Evolutionary conservation across 1,139 yeast species (phyloP), one percentile per base, ranked within the genome.

Genomic region (Lipomyces yarrowii): DNA sequence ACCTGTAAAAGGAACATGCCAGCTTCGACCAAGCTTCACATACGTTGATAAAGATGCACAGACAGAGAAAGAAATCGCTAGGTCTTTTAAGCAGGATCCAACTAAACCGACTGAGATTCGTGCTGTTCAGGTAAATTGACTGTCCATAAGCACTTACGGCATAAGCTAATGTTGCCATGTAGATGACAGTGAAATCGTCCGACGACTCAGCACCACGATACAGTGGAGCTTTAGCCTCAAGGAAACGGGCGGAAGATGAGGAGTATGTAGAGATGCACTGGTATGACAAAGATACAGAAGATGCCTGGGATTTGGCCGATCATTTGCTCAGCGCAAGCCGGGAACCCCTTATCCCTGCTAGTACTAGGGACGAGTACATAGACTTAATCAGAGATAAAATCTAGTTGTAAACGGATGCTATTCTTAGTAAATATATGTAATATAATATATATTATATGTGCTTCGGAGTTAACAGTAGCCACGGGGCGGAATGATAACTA

Each of bases 221-320:
- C 67, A 94, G 97, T 1, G 94, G 92, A 39, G 93, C 97, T 0
- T 82, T 93, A 63, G 81, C 85, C 68, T 90, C 91, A 56, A 85
- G 88, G 69, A 90, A 89, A 74, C 78, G 82, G 59, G 91, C 89
- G 59, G 94, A 88, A 64, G 97, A 90, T 69, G 98, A 93, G 75
- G 81, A 79, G 33, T 85, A 86, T 80, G 73, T 76, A 13, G 73
- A 77, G 1, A 74, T 86, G 69, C 78, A 77, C n/a, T 87, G 90
- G 89, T 72, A 75, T 56, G 82, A 79, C 56, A 70, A 79, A 5
- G 78, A 79, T 42, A 81, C 81, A 37, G 79, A 76, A 2, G 78
- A 76, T 10, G 78, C 83, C 0, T 74, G 76, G 67, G 71, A 71
- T 6, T 67, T 78, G 42, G 80, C 79, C 64, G 76, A 76, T 60